These are phyloP conservation scores for Endocarpon pusillum DNA, from an alignment of 495 filamentous ascomycete genomes.

Conservation along the genomic window DNA sequence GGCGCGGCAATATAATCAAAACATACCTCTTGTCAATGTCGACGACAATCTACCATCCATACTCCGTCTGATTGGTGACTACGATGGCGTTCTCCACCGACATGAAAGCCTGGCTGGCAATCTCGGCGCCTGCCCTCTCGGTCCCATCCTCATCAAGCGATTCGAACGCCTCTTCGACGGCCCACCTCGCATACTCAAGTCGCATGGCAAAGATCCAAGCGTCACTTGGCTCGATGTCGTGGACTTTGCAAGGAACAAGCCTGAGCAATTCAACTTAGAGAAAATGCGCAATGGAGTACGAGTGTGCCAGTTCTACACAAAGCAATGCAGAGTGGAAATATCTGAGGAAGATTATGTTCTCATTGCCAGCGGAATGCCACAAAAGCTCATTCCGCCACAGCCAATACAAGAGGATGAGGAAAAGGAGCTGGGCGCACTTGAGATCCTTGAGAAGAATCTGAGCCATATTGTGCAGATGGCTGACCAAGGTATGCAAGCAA, in stretches of 20 bases:
- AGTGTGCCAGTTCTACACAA: conserved; percentile 65
- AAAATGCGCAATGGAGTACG: conserved; percentile 47
- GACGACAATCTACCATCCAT: conserved; percentile 44
- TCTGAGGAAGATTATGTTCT: conserved; percentile 73
- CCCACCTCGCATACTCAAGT: conserved; percentile 49
- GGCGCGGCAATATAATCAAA: conserved; percentile 41
- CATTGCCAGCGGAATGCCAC: conserved; percentile 62
- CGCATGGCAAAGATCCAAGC: conserved; percentile 43
- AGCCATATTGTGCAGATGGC: conserved; percentile 59
- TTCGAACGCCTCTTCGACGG: conserved; percentile 78
- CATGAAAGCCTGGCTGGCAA: conserved; percentile 77
- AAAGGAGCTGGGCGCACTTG: conserved; percentile 66
- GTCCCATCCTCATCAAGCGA: conserved; percentile 65
- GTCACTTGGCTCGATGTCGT: conserved; percentile 75
- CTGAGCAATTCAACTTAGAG: conserved; percentile 59
- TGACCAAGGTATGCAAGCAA: conserved; percentile 47
- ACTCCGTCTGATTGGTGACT: conserved; percentile 53
- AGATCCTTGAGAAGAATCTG: conserved; percentile 64
- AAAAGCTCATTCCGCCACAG: conserved; percentile 69
- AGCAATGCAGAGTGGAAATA: conserved; percentile 69
- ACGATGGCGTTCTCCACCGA: conserved; percentile 66
- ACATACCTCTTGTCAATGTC: conserved; percentile 41
- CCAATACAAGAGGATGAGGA: conserved; percentile 74
- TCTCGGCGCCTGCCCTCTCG: conserved; percentile 66
- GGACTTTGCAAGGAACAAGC: conserved; percentile 64